Base-by-base conservation (phyloP, 2,329 filamentous ascomycete species). In the Cercospora zeae-maydis region DNA sequence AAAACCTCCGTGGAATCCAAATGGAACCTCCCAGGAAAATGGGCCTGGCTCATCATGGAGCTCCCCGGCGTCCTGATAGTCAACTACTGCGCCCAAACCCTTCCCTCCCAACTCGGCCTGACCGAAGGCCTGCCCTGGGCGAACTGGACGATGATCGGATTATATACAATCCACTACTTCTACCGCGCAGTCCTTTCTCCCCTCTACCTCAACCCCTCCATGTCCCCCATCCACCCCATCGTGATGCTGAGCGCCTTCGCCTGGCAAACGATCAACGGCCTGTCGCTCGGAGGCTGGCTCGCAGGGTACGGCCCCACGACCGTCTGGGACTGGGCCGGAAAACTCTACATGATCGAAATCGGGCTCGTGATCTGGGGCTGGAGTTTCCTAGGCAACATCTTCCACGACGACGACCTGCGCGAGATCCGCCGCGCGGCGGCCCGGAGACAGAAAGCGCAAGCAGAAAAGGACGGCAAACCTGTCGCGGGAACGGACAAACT, bases 21-120 rank as follows among this genome's bases (percentile, higher is more conserved):
- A 11, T 81, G 95, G 74, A 99, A 99, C 78, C 77, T 98, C n/a
- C 91, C 93, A 1, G 95, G 95, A 65, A 91, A 90, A 70, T 80
- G 91, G 66, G 92, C 86, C 62, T 99, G 95, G 95, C 83, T 90
- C 61, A 84, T 87, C 2, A 97, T 97, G 92, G 95, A 99, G 77
- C 80, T 84, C 13, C 87, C 90, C 0, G 92, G 91, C 14, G 88
- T 92, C 72, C 72, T 92, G 34, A 89, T 87, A 11, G 79, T 97
- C 63, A 76, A 95, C 60, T 97, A 96, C 79, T 86, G 89, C 69
- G 88, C 96, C 83, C 82, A 78, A 68, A 86, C 84, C 14, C 81
- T 96, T 24, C 87, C 90, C 1, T 70, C 76, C 1, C 77, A 85
- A 70, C 76, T 85, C 58, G 84, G 83, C 24, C 80, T 90, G 63